Conservation (phyloP, 2,329 filamentous ascomycete species). For the Alternaria rosae region DNA sequence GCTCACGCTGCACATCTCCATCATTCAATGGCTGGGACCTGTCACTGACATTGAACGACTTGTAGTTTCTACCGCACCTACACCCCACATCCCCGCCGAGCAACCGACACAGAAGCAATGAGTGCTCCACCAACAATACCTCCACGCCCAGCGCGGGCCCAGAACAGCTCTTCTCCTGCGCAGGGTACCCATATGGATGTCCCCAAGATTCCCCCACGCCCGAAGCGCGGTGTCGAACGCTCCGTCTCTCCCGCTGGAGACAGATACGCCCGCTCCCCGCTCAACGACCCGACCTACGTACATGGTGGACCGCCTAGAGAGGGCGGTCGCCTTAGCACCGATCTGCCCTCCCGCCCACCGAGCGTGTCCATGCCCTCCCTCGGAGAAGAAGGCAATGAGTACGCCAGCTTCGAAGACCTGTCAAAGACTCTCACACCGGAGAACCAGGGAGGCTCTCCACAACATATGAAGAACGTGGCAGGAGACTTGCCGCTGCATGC, state of each 20-base stretch:
- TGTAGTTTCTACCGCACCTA: constrained; percentile 20
- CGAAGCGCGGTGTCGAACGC: constrained; percentile 71
- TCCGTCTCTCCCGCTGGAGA: constrained; percentile 79
- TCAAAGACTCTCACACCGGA: constrained; percentile 43
- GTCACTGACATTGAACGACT: constrained; percentile 31
- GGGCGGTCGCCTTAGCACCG: constrained; percentile 44
- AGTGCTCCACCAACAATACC: constrained; percentile 64
- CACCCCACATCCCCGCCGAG: constrained; percentile 22
- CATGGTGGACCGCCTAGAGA: constrained; percentile 47
- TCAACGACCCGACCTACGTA: constrained; percentile 73
- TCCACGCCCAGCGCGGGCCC: constrained; percentile 66
- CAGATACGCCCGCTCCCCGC: constrained; percentile 82
- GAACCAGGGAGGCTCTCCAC: constrained; percentile 57
- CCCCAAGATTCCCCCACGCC: constrained; percentile 82
- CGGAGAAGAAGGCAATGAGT: constrained; percentile 90
- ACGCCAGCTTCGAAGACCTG: constrained; percentile 67
- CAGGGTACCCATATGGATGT: constrained; percentile 58
- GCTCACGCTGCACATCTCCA: constrained; percentile 28
- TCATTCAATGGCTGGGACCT: constrained; percentile 20
- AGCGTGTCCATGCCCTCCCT: constrained; percentile 85
- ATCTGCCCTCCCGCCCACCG: constrained; percentile 66
- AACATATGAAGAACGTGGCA: constrained; percentile 79
- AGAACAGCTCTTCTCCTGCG: constrained; percentile 52
- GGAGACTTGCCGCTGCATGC: constrained; percentile 87
- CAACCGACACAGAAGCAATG: constrained; percentile 47